phyloP scores from a whole-genome alignment of 202 grass and related monocot species.

The Eragrostis tef region DNA sequence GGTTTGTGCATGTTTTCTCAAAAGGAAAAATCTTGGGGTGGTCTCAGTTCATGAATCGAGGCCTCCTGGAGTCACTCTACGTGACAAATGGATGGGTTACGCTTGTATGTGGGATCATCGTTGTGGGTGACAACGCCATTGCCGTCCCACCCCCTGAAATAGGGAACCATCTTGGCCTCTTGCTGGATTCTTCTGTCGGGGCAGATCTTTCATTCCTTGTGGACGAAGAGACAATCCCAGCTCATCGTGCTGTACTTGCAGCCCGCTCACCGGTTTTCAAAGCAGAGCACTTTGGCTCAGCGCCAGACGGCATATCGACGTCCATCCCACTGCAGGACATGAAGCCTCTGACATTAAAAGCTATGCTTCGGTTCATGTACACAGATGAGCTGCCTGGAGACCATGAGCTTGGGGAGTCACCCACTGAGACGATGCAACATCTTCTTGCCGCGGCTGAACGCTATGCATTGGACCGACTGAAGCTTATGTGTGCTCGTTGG shows the following conservation, averaged over 20 bases:
- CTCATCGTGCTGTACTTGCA: slow-evolving; percentile 37
- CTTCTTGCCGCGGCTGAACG: slow-evolving; percentile 44
- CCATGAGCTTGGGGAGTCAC: background rate
- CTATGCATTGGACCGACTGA: slow-evolving; percentile 39
- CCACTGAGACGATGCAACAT: background rate
- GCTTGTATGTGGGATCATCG: background rate
- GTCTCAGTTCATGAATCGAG: background rate
- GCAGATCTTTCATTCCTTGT: slow-evolving; percentile 32
- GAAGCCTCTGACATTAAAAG: slow-evolving; percentile 4
- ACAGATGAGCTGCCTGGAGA: slow-evolving; percentile 12
- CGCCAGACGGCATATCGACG: background rate
- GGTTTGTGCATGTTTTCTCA: background rate
- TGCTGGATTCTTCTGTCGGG: slow-evolving; percentile 4
- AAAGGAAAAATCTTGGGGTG: background rate
- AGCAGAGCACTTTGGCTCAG: slow-evolving; percentile 21
- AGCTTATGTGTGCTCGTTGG: slow-evolving; percentile 42
- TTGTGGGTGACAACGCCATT: background rate
- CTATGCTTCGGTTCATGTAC: slow-evolving; percentile 42
- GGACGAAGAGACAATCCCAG: background rate
- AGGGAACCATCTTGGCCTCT: background rate
- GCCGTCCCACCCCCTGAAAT: slow-evolving; percentile 34
- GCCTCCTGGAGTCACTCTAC: background rate
- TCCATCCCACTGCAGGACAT: slow-evolving; percentile 35
- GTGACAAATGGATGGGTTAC: background rate
- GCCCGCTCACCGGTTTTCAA: slow-evolving; percentile 46